Evolutionary conservation across 345 rosid genomes (phyloP).

Genomic region (Arabis alpina): DNA sequence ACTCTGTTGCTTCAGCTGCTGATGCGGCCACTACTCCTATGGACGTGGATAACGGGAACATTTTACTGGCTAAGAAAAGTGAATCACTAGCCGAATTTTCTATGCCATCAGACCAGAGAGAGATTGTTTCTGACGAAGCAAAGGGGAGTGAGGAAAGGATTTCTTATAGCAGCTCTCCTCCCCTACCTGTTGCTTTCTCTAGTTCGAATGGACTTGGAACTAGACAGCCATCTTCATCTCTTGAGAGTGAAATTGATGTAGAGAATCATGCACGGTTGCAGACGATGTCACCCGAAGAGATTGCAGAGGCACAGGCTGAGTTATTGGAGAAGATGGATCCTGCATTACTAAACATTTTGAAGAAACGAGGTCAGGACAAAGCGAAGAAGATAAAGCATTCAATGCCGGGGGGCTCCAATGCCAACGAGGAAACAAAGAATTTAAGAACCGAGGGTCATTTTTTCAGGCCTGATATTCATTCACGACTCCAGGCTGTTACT

Average conservation of each 20-base stretch:
- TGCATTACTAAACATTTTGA: slow-evolving; percentile 62
- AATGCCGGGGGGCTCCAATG: slow-evolving; percentile 30
- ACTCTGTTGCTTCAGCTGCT: slow-evolving; percentile 25
- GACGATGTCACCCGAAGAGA: slow-evolving; percentile 76
- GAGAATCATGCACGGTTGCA: slow-evolving; percentile 70
- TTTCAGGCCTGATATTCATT: slow-evolving; percentile 42
- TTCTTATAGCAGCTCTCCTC: slow-evolving; percentile 29
- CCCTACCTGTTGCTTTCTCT: slow-evolving; percentile 37
- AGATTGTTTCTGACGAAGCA: slow-evolving; percentile 32
- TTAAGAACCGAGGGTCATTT: slow-evolving; percentile 37
- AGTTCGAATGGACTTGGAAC: slow-evolving; percentile 38
- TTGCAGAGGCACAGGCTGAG: slow-evolving; percentile 81
- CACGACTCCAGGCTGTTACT: slow-evolving; percentile 37
- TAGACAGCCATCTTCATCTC: slow-evolving; percentile 49
- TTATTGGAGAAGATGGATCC: slow-evolving; percentile 81
- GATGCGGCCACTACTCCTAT: slow-evolving; percentile 27
- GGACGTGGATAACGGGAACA: slow-evolving; percentile 30
- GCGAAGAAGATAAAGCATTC: slow-evolving; percentile 54
- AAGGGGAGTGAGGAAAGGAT: slow-evolving; percentile 27
- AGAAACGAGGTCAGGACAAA: slow-evolving; percentile 65
- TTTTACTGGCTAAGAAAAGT: slow-evolving; percentile 15
- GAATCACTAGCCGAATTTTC: slow-evolving; percentile 11
- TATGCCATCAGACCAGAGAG: slow-evolving; percentile 40
- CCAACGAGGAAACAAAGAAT: slow-evolving; percentile 18
- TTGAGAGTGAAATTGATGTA: slow-evolving; percentile 76